A percentile compares a stretch with the other conserved stretches of the same genome.
phyloP scores from a whole-genome alignment of 139 green algal species.

The Closterium sp. region DNA sequence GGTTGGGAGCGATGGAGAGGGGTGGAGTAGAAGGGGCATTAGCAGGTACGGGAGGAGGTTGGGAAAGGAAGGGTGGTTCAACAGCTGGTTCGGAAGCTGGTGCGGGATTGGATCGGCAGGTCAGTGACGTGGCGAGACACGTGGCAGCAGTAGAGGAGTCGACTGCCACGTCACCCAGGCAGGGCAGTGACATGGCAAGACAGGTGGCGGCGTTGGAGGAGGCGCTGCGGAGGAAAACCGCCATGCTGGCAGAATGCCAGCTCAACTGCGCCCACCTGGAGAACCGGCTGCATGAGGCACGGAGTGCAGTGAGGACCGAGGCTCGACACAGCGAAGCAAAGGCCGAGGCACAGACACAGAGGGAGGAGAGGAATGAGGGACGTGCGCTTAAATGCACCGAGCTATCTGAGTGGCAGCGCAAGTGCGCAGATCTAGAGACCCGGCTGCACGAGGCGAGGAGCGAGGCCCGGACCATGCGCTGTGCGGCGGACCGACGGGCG shows the following conservation, averaged over 20 bases:
- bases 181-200: background rate
- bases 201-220: constrained; percentile 15
- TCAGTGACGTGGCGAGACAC: background rate
- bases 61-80: background rate
- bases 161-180: too few species aligned
- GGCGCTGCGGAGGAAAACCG: background rate
- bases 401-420: background rate
- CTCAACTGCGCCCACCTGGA: constrained; percentile 47
- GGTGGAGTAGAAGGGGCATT: background rate
- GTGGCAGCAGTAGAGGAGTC: background rate
- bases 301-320: constrained; percentile 22
- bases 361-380: background rate
- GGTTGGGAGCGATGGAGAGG: background rate
- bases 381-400: background rate
- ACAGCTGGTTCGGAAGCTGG: background rate
- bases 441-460: background rate
- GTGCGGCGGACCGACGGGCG: constrained; percentile 7
- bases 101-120: background rate
- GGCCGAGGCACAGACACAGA: background rate
- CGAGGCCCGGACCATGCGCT: constrained; percentile 1
- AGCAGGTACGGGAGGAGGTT: background rate
- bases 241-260: constrained; percentile 40
- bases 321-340: background rate
- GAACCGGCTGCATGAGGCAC: constrained; percentile 32
- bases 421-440: background rate